Evolutionary conservation across 352 stramenopile genomes (phyloP), one percentile per base, ranked within the genome.

Genomic region (Globisporangium lucens): DNA sequence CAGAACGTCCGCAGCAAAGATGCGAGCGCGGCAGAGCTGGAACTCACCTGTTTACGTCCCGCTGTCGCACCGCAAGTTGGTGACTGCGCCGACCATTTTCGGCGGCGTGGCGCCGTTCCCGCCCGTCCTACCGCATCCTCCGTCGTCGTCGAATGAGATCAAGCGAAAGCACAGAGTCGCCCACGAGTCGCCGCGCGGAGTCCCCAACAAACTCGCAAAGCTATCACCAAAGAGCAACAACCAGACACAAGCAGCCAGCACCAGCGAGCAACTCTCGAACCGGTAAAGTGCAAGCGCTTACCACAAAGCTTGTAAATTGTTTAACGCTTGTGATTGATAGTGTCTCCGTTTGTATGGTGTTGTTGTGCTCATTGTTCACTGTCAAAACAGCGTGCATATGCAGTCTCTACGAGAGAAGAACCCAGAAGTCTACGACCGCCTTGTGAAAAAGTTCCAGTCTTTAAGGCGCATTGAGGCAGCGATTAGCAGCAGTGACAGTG

Each of bases 11-110:
- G 22, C 9, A n/a, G 22, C 10, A 8, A 60, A 38, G 10, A 22
- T 38, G 1, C 66, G 41, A 10, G 52, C 56, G 20, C 62, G 60
- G 7, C 83, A 90, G 60, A 85, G 77, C 33, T 93, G 85, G 85
- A 69, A 90, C 46, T 80, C 85, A 1, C 80, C 75, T 2, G 63
- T 90, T 17, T 79, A 82, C n/a, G 79, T 91, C 0, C 81, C 85
- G 8, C 65, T 93, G 1, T 46, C 75, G 1, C 84, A 90, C 70
- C 81, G 82, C 56, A 93, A 93, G 51, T 64, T 89, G 38, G 79
- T 93, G 57, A 65, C 81, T 24, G 59, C 77, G 0, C 79, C 77
- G 2, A 72, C 70, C 49, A 77, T 87, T 53, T 87, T 90, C 62
- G 70, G 73, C 36, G 56, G 68, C 3, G 72, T 87, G 12, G 71